Evolutionary conservation across 163 green algal genomes (phyloP), one percentile per base, ranked within the genome.

Genomic region (Volvox carteri): DNA sequence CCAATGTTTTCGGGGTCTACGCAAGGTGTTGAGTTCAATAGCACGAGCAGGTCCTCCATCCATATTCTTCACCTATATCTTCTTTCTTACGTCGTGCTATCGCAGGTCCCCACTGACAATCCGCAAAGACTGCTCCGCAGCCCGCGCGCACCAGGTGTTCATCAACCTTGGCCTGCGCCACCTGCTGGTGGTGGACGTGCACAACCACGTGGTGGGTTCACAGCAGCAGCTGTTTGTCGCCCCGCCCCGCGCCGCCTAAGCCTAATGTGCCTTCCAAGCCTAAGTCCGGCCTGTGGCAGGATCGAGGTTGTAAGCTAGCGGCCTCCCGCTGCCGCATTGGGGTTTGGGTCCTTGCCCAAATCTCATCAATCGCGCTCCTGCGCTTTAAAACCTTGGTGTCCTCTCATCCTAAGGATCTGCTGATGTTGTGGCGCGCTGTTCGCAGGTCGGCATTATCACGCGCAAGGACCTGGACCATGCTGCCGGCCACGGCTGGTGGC

Each of bases 401-500:
- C n/a, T n/a, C n/a, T n/a, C n/a, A n/a, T n/a, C n/a, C n/a, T n/a
- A n/a, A n/a, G n/a, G n/a, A n/a, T n/a, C n/a, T n/a, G n/a, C n/a
- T n/a, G n/a, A n/a, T n/a, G n/a, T n/a, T n/a, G n/a, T n/a, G n/a
- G 54, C 90, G 98, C 96, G 0, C 6, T 3, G 23, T 75, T 30
- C 93, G 96, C 56, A 98, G 78, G 86, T 96, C 28, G 97, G 97
- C 84, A 98, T 99, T 86, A 98, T 98, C 91, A 99, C 97, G 8
- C 94, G 97, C 58, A 98, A 98, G 92, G 97, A 99, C 90, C 92
- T 99, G 52, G 96, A 98, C 86, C 87, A 92, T 35, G 95, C 95
- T 0, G 93, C 95, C 0, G 92, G 92, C 19, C 93, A 95, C 56
- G 93, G 93, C 60, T 95, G 93, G 93, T 95, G 93, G 93, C 91